Evolutionary conservation across 257 asterid genomes (phyloP).

Genomic region (Solanum virginianum): DNA sequence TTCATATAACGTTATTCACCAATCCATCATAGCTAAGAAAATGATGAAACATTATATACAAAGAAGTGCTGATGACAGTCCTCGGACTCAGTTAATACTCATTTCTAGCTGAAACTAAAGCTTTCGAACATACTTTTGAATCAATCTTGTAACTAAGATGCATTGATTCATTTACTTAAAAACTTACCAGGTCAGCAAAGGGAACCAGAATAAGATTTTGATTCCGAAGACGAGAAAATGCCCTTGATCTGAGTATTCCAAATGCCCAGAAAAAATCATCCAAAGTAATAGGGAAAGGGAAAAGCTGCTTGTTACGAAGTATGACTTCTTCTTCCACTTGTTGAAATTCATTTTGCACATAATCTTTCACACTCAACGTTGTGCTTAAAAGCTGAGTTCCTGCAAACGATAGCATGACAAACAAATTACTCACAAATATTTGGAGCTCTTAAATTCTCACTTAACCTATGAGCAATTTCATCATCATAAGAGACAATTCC

Average conservation of each 20-base stretch:
- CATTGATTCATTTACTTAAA: not conserved
- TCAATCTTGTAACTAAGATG: not conserved
- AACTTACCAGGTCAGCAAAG: slow-evolving; percentile 80
- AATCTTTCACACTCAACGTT: slow-evolving; percentile 77
- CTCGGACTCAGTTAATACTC: not conserved
- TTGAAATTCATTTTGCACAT: slow-evolving; percentile 60
- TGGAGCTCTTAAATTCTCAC: not conserved
- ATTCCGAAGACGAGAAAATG: slow-evolving; percentile 77
- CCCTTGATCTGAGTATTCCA: slow-evolving; percentile 92
- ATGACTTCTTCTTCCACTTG: slow-evolving; percentile 65
- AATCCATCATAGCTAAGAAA: not conserved
- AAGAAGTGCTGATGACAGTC: not conserved
- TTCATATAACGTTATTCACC: not conserved
- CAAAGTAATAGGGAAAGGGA: slow-evolving; percentile 55
- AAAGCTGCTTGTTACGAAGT: slow-evolving; percentile 72
- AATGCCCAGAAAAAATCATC: slow-evolving; percentile 97
- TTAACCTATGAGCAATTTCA: not conserved
- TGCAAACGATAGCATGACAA: slow-evolving; percentile 13
- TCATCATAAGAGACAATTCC: not conserved
- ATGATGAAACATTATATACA: not conserved
- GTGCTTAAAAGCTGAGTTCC: slow-evolving; percentile 92
- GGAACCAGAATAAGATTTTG: slow-evolving; percentile 84
- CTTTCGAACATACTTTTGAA: not conserved
- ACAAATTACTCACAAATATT: not conserved
- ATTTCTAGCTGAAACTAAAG: not conserved